Evolutionary conservation across 176 grass and related monocot species (phyloP).

Genomic region (Leersia perrieri): DNA sequence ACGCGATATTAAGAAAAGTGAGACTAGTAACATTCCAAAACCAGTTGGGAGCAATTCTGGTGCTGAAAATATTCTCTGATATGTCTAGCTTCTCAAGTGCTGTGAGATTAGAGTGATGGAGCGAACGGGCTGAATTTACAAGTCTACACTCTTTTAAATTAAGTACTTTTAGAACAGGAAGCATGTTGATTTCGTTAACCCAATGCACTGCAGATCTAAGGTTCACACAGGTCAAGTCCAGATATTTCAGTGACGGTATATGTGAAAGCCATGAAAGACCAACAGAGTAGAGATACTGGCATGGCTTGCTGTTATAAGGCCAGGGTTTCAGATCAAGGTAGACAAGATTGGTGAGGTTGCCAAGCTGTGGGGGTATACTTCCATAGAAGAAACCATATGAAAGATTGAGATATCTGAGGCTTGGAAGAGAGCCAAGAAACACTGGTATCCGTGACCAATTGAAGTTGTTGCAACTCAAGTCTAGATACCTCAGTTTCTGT

Average conservation of each 20-base stretch:
- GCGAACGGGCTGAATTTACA: neutral
- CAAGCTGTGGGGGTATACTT: slow-evolving; percentile 10
- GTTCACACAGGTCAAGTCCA: slow-evolving; percentile 8
- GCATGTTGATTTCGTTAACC: slow-evolving; percentile 13
- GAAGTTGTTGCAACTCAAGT: slow-evolving; percentile 37
- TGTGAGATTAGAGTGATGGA: slow-evolving; percentile 3
- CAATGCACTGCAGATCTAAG: neutral
- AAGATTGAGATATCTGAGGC: slow-evolving; percentile 30
- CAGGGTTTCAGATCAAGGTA: slow-evolving; percentile 30
- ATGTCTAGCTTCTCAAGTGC: slow-evolving; percentile 7
- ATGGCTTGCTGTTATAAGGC: rapidly evolving
- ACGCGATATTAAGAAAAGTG: neutral
- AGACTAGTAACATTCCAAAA: slow-evolving; percentile 27
- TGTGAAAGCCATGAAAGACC: slow-evolving; percentile 34
- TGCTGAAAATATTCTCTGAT: neutral
- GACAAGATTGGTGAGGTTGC: slow-evolving; percentile 36
- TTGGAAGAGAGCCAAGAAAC: slow-evolving; percentile 18
- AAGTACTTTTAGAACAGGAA: slow-evolving; percentile 5
- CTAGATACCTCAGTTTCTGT: slow-evolving; percentile 32
- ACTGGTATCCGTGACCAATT: neutral
- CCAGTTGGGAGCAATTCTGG: neutral
- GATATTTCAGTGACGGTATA: slow-evolving; percentile 22
- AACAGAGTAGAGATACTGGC: too few relatives aligned
- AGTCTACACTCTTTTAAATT: neutral
- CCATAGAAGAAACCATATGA: neutral